Evolutionary conservation across 352 stramenopile genomes (phyloP).

Genomic region (Phytophthora lateralis): DNA sequence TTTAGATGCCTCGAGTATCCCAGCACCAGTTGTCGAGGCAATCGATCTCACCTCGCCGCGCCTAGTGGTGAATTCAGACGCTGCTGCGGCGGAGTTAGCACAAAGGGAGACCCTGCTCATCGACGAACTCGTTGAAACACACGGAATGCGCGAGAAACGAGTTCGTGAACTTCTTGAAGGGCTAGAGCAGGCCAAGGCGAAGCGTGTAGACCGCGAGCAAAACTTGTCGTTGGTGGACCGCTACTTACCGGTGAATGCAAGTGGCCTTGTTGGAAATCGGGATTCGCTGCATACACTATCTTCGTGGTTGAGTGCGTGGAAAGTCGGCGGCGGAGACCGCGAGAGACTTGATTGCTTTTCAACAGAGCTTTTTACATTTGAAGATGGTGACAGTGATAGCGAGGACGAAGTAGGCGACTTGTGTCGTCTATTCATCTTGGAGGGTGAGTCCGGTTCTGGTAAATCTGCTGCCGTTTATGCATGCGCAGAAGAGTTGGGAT

Average conservation of each 20-base stretch:
- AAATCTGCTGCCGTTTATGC: conserved; percentile 85
- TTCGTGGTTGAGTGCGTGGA: conserved; percentile 82
- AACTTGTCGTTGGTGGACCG: conserved; percentile 74
- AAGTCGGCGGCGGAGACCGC: conserved; percentile 52
- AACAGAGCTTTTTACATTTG: conserved; percentile 69
- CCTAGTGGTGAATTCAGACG: conserved; percentile 4
- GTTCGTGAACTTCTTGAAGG: conserved; percentile 57
- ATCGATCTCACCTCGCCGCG: conserved; percentile 33
- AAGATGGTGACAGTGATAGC: conserved; percentile 59
- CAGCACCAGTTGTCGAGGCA: conserved; percentile 2
- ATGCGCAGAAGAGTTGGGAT: conserved; percentile 80
- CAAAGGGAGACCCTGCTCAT: conserved; percentile 47
- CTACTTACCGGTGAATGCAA: conserved; percentile 60
- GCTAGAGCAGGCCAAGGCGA: conserved; percentile 48
- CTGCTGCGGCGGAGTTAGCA: conserved; percentile 19
- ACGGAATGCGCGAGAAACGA: conserved; percentile 58
- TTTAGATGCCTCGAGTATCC: conserved; percentile 26
- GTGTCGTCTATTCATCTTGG: conserved; percentile 73
- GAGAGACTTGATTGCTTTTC: conserved; percentile 55
- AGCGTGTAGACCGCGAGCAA: conserved; percentile 48
- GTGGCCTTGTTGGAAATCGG: conserved; percentile 75
- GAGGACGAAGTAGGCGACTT: conserved; percentile 66
- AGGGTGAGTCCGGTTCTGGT: conserved; percentile 69
- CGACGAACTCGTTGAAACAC: conserved; percentile 56
- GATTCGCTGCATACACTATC: conserved; percentile 61